Evolutionary conservation across 2,329 filamentous ascomycete species (phyloP).

Genomic region (Metarhizium brunneum): DNA sequence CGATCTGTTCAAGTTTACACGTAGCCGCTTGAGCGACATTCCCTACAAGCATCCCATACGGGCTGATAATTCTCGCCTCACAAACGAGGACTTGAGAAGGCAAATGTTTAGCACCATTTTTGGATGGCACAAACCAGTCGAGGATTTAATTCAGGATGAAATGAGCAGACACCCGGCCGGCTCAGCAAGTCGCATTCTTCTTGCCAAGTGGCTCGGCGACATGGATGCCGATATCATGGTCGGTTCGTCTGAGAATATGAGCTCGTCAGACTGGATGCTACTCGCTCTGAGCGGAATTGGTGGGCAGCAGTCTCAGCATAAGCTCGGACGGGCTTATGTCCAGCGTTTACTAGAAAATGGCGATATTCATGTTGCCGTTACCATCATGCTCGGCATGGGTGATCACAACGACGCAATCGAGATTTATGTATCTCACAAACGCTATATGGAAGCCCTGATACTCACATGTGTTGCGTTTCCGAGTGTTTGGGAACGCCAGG

Average conservation of each 20-base stretch:
- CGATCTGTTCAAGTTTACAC: slow-evolving; percentile 81
- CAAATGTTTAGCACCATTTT: slow-evolving; percentile 95
- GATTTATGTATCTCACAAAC: slow-evolving; percentile 85
- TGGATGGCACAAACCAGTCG: slow-evolving; percentile 82
- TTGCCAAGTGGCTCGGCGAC: slow-evolving; percentile 89
- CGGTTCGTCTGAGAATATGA: slow-evolving; percentile 76
- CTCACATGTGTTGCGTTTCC: slow-evolving; percentile 78
- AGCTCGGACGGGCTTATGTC: slow-evolving; percentile 82
- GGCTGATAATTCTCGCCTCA: slow-evolving; percentile 49
- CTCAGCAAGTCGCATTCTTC: slow-evolving; percentile 69
- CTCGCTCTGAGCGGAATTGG: slow-evolving; percentile 85
- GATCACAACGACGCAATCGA: slow-evolving; percentile 93
- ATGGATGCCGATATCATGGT: slow-evolving; percentile 73
- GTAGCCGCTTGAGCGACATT: slow-evolving; percentile 71
- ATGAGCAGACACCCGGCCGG: slow-evolving; percentile 63
- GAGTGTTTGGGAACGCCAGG: slow-evolving; percentile 82
- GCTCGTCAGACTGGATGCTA: slow-evolving; percentile 94
- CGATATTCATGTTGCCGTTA: slow-evolving; percentile 85
- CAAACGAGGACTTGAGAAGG: slow-evolving; percentile 69
- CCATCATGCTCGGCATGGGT: slow-evolving; percentile 85
- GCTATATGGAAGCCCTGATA: slow-evolving; percentile 87
- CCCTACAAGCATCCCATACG: slow-evolving; percentile 64
- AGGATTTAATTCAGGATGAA: slow-evolving; percentile 77
- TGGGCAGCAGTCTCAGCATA: slow-evolving; percentile 66
- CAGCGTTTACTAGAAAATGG: slow-evolving; percentile 82